Evolutionary conservation across 805 yeast genomes (phyloP).

Genomic region (Kuraishia ogatae): DNA sequence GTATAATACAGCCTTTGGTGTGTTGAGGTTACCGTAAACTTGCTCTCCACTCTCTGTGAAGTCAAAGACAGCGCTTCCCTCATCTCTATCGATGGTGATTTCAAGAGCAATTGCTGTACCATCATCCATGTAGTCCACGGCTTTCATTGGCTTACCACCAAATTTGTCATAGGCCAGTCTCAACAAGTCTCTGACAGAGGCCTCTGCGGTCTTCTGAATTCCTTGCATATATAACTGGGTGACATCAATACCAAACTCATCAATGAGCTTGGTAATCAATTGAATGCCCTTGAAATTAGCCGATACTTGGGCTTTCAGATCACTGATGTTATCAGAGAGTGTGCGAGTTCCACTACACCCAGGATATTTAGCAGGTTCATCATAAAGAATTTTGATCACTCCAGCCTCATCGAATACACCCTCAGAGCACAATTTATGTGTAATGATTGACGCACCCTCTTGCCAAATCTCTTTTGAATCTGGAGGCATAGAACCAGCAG

Average conservation of each 20-base stretch:
- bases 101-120: constrained; percentile 39
- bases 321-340: constrained; percentile 43
- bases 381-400: constrained; percentile 32
- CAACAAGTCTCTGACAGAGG: constrained; percentile 29
- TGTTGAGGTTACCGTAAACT: constrained; percentile 43
- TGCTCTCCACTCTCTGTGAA: constrained; percentile 45
- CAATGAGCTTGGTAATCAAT: constrained; percentile 30
- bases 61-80: constrained; percentile 39
- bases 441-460: constrained; percentile 47
- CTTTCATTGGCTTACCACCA: constrained; percentile 25
- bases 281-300: constrained; percentile 44
- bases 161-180: constrained; percentile 30
- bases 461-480: constrained; percentile 42
- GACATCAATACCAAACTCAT: constrained; percentile 32
- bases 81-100: constrained; percentile 28
- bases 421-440: constrained; percentile 38
- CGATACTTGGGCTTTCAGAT: constrained; percentile 40
- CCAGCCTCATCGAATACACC: constrained; percentile 48
- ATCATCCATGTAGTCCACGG: constrained; percentile 45
- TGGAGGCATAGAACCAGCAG: constrained; percentile 51
- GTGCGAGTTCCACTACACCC: constrained; percentile 51
- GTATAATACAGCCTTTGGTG: constrained; percentile 45
- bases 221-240: constrained; percentile 38
- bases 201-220: constrained; percentile 35
- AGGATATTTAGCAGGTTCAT: constrained; percentile 34